Percentiles rank a stretch among this genome's conserved stretches.
phyloP scores from a whole-genome alignment of 495 filamentous ascomycete species.

The Podospora pseudoanserina region DNA sequence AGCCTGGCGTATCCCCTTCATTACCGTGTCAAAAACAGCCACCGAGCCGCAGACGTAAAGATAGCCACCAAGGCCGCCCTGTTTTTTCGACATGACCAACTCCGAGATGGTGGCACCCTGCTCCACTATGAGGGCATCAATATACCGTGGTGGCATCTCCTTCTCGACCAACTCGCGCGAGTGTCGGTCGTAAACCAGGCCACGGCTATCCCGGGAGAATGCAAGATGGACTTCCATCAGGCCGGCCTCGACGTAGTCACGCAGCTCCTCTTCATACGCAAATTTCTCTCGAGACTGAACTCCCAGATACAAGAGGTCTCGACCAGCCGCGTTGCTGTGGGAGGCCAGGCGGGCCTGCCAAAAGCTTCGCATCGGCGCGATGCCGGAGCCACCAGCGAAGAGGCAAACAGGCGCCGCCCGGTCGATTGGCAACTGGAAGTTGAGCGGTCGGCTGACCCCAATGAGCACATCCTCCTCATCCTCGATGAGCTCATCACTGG shows the following conservation, averaged over 20 bases:
- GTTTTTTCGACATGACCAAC: slow-evolving; percentile 52
- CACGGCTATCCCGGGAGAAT: slow-evolving; percentile 47
- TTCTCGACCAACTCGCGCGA: slow-evolving; percentile 42
- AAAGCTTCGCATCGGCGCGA: slow-evolving; percentile 51
- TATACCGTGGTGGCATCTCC: slow-evolving; percentile 49
- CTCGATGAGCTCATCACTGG: slow-evolving; percentile 32
- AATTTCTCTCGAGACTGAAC: slow-evolving; percentile 51
- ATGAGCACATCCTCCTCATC: slow-evolving; percentile 42
- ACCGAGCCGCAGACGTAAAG: slow-evolving; percentile 52
- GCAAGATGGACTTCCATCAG: slow-evolving; percentile 49
- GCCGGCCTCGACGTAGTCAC: slow-evolving; percentile 44
- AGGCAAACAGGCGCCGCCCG: slow-evolving; percentile 46
- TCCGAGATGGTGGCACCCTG: slow-evolving; percentile 46
- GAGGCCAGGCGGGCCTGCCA: slow-evolving; percentile 43
- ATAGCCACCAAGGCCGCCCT: slow-evolving; percentile 49
- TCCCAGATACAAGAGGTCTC: slow-evolving; percentile 49
- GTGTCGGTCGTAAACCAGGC: slow-evolving; percentile 42
- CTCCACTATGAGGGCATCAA: slow-evolving; percentile 48
- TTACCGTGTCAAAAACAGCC: slow-evolving; percentile 51
- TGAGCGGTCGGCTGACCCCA: slow-evolving; percentile 47
- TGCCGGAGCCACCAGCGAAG: slow-evolving; percentile 51
- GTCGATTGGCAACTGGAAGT: slow-evolving; percentile 48
- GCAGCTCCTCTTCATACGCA: slow-evolving; percentile 49
- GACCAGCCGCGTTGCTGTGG: slow-evolving; percentile 34
- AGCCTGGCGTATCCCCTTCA: slow-evolving; percentile 48